Evolutionary conservation across 179 eudicot species (phyloP).

Genomic region (Beta corolliflora): DNA sequence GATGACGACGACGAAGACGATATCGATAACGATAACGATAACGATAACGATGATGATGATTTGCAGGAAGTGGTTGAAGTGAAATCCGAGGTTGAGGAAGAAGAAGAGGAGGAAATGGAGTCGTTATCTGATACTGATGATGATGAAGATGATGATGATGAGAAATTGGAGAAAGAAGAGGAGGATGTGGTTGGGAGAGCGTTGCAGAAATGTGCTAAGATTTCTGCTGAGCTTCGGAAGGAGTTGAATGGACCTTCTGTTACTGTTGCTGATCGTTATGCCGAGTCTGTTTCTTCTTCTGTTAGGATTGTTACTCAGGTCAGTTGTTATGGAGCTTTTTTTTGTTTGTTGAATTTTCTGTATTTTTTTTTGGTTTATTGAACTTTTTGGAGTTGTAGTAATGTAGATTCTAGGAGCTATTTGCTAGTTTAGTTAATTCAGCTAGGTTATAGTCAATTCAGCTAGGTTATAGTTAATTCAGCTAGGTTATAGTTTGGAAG

Average conservation of each 20-base stretch:
- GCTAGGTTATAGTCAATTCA: no score
- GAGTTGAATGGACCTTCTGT: conserved; percentile 69
- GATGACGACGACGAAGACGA: conserved; percentile 35
- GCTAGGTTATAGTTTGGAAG: no score
- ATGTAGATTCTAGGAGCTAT: no score
- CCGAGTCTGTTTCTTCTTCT: conserved; percentile 71
- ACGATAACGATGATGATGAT: conserved; percentile 37
- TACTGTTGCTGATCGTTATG: conserved; percentile 49
- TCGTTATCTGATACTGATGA: conserved; percentile 36
- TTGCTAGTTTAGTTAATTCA: no score
- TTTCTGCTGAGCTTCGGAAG: conserved; percentile 72
- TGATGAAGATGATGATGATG: conserved; percentile 35
- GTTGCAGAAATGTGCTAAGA: conserved; percentile 72
- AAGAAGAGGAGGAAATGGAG: conserved; percentile 33
- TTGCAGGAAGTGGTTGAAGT: conserved; percentile 33
- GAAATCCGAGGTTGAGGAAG: conserved; percentile 39
- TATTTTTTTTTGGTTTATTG: neutral
- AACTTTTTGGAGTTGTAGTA: neutral
- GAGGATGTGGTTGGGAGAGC: conserved; percentile 85
- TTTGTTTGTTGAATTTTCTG: neutral
- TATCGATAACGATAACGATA: conserved; percentile 27
- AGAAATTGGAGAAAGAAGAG: conserved; percentile 38
- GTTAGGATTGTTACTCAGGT: conserved; percentile 91
- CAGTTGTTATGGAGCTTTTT: neutral
- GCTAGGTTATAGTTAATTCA: no score